A percentile compares a stretch with the other conserved stretches of the same genome.
These are phyloP conservation scores for Chlorencoelia australis DNA, from an alignment of 2,329 filamentous ascomycete genomes.

Conservation along the genomic window DNA sequence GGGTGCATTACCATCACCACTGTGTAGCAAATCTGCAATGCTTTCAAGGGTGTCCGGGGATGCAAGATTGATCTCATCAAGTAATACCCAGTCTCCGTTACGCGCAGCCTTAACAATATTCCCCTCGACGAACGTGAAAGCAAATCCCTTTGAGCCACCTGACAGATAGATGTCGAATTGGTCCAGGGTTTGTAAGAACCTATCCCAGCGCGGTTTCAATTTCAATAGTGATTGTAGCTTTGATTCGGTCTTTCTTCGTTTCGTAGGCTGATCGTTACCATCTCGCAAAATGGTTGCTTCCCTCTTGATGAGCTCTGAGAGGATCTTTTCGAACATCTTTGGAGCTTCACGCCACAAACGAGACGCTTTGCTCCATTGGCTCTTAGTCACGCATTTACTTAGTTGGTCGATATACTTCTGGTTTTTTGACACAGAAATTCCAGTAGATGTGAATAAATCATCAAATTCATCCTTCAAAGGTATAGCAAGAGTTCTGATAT, in stretches of 20 bases:
- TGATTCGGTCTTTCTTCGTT: constrained; percentile 54
- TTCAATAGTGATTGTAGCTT: constrained; percentile 55
- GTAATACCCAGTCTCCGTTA: constrained; percentile 92
- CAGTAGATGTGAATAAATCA: constrained; percentile 73
- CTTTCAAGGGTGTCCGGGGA: constrained; percentile 91
- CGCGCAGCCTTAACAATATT: constrained; percentile 93
- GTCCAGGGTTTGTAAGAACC: constrained; percentile 63
- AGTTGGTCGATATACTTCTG: constrained; percentile 76
- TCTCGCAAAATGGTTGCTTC: constrained; percentile 29
- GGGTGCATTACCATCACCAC: constrained; percentile 59
- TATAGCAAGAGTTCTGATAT: constrained; percentile 74
- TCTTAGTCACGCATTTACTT: constrained; percentile 66
- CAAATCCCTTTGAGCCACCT: constrained; percentile 64
- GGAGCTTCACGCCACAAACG: constrained; percentile 84
- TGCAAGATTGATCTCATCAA: constrained; percentile 96
- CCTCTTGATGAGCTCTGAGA: constrained; percentile 42
- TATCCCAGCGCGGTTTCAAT: constrained; percentile 62
- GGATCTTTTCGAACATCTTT: constrained; percentile 69
- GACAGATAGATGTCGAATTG: constrained; percentile 74
- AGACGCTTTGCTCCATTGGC: constrained; percentile 79
- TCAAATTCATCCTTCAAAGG: constrained; percentile 92
- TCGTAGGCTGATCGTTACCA: constrained; percentile 52
- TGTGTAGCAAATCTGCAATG: constrained; percentile 75
- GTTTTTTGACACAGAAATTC: constrained; percentile 80
- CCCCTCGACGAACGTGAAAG: constrained; percentile 92